Evolutionary conservation across 148 eudicot species (phyloP).

Genomic region (Camellia lanceoleosa): DNA sequence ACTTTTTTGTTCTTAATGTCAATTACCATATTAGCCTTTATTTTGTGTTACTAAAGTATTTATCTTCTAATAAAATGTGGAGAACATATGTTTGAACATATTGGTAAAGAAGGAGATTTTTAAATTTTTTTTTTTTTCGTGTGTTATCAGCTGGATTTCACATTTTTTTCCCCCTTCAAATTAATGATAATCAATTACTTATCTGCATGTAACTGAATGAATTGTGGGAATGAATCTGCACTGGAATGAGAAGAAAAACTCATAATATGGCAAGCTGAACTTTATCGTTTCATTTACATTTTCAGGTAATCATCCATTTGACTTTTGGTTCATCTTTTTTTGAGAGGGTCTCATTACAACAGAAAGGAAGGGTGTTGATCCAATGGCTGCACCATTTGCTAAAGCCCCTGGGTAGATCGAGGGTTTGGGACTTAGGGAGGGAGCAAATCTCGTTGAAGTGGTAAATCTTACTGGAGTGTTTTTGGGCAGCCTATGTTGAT

Average conservation of each 20-base stretch:
- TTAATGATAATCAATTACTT: neutral
- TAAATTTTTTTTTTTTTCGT: neutral
- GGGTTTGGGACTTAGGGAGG: slow-evolving; percentile 74
- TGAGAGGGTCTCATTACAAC: slow-evolving; percentile 77
- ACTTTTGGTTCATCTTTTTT: slow-evolving; percentile 7
- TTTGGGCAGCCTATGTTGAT: neutral
- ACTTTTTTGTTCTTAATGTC: neutral
- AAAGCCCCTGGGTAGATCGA: slow-evolving; percentile 48
- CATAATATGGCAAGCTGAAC: neutral
- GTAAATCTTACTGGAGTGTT: slow-evolving; percentile 29
- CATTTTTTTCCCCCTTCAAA: too few relatives aligned
- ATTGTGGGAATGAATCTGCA: neutral
- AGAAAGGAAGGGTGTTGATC: slow-evolving; percentile 69
- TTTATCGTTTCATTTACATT: neutral
- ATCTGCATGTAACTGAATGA: slow-evolving; percentile 3
- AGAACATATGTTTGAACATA: neutral
- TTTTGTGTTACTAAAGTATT: neutral
- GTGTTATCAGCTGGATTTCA: neutral
- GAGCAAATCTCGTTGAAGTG: slow-evolving; percentile 87
- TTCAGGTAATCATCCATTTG: neutral
- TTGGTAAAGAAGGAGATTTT: neutral
- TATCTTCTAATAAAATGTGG: neutral
- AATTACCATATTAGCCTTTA: neutral
- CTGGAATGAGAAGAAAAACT: neutral
- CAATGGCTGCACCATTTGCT: slow-evolving; percentile 84